These are phyloP conservation scores for Calocybe gambosa DNA, from an alignment of 1,284 basidiomycete species.

Conservation along the genomic window DNA sequence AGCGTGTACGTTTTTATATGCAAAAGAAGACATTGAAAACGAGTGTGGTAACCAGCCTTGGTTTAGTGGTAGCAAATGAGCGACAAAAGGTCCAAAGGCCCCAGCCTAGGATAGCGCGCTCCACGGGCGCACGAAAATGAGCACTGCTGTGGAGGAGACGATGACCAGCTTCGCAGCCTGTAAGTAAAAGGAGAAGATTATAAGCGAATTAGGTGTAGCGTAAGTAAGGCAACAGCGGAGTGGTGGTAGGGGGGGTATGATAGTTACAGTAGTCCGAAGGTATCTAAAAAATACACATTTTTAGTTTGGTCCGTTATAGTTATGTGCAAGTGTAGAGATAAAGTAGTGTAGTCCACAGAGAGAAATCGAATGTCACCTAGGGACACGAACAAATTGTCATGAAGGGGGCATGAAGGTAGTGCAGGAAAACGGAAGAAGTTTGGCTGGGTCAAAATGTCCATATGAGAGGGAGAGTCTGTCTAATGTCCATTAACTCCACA, in stretches of 20 bases:
- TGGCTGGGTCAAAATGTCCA: conserved; percentile 14
- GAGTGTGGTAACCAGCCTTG: conserved; percentile 12
- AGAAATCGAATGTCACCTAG: conserved; percentile 4
- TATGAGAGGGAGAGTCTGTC: conserved; percentile 16
- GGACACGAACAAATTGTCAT: conserved; percentile 8
- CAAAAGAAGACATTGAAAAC: conserved; percentile 3
- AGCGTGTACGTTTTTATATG: background rate
- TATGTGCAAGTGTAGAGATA: background rate
- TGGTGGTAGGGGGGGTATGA: conserved; percentile 7
- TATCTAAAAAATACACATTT: conserved; percentile 18
- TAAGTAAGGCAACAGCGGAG: background rate
- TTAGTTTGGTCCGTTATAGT: conserved; percentile 4
- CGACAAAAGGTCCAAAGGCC: conserved; percentile 8
- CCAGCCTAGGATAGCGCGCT: conserved; percentile 8
- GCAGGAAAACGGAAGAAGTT: background rate
- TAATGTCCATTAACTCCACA: conserved; percentile 15
- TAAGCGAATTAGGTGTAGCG: conserved; percentile 9
- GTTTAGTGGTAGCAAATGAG: conserved; percentile 1
- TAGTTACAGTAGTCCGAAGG: conserved; percentile 14
- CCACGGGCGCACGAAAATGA: conserved; percentile 7
- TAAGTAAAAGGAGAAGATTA: conserved; percentile 13
- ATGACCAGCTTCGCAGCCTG: conserved; percentile 10
- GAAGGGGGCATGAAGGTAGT: conserved; percentile 6
- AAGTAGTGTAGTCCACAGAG: conserved; percentile 6
- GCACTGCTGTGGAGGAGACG: conserved; percentile 11